Conservation (phyloP, 352 stramenopile species). For the Phytophthora hibernalis region DNA sequence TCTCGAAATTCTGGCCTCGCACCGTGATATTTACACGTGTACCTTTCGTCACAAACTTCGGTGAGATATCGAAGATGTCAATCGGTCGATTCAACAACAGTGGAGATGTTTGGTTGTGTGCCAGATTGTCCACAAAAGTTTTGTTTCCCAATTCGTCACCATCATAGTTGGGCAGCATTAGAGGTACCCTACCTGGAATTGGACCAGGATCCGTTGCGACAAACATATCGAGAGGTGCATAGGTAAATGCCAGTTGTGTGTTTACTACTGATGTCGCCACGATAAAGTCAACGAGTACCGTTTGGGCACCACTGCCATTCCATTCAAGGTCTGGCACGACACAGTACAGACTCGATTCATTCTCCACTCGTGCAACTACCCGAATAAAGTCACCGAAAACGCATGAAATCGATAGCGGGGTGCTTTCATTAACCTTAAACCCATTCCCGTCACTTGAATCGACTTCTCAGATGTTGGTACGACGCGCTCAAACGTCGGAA, state of each 20-base stretch:
- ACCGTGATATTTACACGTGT: conserved; percentile 40
- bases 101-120: conserved; percentile 2
- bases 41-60: conserved; percentile 24
- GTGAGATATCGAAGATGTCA: conserved; percentile 29
- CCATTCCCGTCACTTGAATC: conserved; percentile 19
- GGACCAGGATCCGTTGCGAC: conserved; percentile 14
- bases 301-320: conserved; percentile 5
- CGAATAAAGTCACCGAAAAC: conserved; percentile 25
- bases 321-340: conserved; percentile 20
- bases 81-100: neutral
- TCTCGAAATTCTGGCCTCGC: conserved; percentile 34
- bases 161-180: neutral
- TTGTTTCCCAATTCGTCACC: neutral
- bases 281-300: conserved; percentile 21
- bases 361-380: conserved; percentile 23
- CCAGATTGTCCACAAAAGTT: neutral
- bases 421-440: conserved; percentile 33
- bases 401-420: conserved; percentile 25
- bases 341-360: conserved; percentile 30
- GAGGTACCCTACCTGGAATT: conserved; percentile 12
- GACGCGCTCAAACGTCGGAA: conserved; percentile 33
- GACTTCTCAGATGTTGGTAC: neutral
- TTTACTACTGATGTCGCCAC: conserved; percentile 17
- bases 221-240: conserved; percentile 8
- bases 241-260: conserved; percentile 31